Percentiles rank a stretch among this genome's conserved stretches.
phyloP scores from a whole-genome alignment of 805 yeast species.

The Blastobotrys americana region DNA sequence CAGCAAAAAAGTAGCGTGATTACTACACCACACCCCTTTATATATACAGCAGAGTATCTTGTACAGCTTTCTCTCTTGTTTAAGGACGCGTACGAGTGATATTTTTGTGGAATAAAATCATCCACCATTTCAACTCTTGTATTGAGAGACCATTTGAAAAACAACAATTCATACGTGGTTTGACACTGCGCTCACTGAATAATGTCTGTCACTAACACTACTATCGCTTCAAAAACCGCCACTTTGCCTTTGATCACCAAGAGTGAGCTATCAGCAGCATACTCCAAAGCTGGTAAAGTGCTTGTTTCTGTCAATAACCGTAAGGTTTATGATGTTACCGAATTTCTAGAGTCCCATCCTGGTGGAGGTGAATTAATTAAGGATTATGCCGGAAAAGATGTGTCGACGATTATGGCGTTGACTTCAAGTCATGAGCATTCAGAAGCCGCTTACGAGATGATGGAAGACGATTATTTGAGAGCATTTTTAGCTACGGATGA shows the following conservation, averaged over 20 bases:
- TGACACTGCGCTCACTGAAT: no score
- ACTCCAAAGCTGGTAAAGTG: slow-evolving; percentile 37
- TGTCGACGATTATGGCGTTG: slow-evolving; percentile 72
- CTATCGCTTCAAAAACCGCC: background rate
- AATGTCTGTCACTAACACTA: background rate
- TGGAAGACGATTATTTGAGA: slow-evolving; percentile 70
- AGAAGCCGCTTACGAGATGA: slow-evolving; percentile 76
- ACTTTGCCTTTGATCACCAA: slow-evolving; percentile 50
- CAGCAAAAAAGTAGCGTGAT: background rate
- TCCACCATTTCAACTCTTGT: background rate
- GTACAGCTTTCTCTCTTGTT: no score
- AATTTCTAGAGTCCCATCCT: slow-evolving; percentile 64
- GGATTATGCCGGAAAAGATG: slow-evolving; percentile 33
- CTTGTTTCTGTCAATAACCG: slow-evolving; percentile 73
- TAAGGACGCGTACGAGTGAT: background rate
- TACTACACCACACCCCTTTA: background rate
- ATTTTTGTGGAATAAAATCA: background rate
- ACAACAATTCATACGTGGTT: no score
- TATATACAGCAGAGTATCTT: no score
- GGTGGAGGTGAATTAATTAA: slow-evolving; percentile 55
- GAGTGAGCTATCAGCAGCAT: slow-evolving; percentile 48
- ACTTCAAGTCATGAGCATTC: slow-evolving; percentile 67
- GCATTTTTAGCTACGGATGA: slow-evolving; percentile 77
- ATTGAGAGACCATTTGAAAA: no score
- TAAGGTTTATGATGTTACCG: slow-evolving; percentile 78